Conservation (phyloP, 495 filamentous ascomycete species). For the Podospora fimiseda region DNA sequence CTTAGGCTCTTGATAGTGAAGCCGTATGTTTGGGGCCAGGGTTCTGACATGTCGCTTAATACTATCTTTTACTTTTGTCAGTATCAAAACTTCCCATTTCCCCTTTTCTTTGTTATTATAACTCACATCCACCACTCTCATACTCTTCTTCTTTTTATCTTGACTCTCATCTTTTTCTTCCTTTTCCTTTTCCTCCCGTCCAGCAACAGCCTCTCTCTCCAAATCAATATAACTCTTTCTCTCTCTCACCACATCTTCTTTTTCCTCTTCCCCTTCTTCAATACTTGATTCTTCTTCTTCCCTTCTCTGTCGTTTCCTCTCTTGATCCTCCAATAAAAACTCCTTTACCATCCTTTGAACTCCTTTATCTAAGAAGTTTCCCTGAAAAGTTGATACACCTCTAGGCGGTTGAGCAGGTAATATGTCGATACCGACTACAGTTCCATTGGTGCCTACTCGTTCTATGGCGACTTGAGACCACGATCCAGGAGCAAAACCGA, state of each 20-base stretch:
- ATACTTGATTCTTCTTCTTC: neutral
- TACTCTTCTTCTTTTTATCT: conserved; percentile 2
- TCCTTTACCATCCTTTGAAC: conserved; percentile 69
- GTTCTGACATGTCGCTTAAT: conserved; percentile 96
- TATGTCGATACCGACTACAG: conserved; percentile 84
- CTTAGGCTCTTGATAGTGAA: conserved; percentile 80
- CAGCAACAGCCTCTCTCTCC: conserved; percentile 36
- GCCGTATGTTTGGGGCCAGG: conserved; percentile 75
- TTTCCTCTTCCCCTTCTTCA: conserved; percentile 12
- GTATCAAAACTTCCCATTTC: neutral
- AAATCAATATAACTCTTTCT: conserved; percentile 46
- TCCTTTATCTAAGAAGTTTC: conserved; percentile 69
- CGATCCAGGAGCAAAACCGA: conserved; percentile 87
- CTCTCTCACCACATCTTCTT: conserved; percentile 12
- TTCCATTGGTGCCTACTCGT: conserved; percentile 65
- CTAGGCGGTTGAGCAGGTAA: conserved; percentile 84
- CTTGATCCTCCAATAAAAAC: conserved; percentile 61
- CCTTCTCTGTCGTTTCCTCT: conserved; percentile 13
- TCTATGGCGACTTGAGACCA: conserved; percentile 96
- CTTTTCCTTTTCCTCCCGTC: conserved; percentile 8
- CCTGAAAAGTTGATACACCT: conserved; percentile 88
- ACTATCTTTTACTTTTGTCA: conserved; percentile 49
- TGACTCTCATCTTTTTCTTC: neutral
- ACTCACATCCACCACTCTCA: conserved; percentile 61
- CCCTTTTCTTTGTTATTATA: neutral